These are phyloP conservation scores for Umbelopsis sp. DNA, from an alignment of 371 early-diverging fungal species.

Conservation along the genomic window DNA sequence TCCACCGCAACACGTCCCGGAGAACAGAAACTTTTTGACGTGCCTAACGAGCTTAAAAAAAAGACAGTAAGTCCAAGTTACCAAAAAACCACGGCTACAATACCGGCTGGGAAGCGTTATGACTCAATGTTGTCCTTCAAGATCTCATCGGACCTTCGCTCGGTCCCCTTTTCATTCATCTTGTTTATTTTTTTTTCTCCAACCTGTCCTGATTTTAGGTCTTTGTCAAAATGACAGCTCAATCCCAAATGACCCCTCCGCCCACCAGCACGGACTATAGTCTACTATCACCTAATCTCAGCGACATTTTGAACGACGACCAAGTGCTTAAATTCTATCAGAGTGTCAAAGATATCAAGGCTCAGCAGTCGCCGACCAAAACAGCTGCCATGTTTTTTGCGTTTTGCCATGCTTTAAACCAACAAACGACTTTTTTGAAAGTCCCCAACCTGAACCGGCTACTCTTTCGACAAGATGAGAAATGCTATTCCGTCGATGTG, in stretches of 20 bases:
- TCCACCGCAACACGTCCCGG: conserved; percentile 9
- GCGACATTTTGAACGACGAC: conserved; percentile 52
- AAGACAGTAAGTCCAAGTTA: not conserved
- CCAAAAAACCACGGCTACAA: not conserved
- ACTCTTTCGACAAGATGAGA: conserved; percentile 54
- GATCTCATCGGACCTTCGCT: not conserved
- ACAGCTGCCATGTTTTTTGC: conserved; percentile 57
- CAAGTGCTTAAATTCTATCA: conserved; percentile 52
- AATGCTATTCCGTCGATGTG: conserved; percentile 51
- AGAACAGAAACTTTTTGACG: not conserved
- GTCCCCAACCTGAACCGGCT: conserved; percentile 51
- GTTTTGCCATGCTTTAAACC: conserved; percentile 50
- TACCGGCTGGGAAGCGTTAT: conserved; percentile 3
- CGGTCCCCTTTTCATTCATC: not conserved
- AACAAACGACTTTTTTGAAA: conserved; percentile 46
- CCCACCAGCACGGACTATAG: conserved; percentile 30
- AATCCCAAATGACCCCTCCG: not conserved
- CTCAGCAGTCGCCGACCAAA: conserved; percentile 44
- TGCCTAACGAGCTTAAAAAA: not conserved
- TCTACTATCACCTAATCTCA: conserved; percentile 45
- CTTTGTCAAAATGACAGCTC: not conserved
- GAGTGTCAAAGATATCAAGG: conserved; percentile 54
- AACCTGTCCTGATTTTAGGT: not conserved
- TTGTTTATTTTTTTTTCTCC: not conserved
- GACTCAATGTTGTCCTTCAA: not conserved